These are phyloP conservation scores for Sporothrix schenckii DNA, from an alignment of 2,329 filamentous ascomycete genomes.

Conservation along the genomic window DNA sequence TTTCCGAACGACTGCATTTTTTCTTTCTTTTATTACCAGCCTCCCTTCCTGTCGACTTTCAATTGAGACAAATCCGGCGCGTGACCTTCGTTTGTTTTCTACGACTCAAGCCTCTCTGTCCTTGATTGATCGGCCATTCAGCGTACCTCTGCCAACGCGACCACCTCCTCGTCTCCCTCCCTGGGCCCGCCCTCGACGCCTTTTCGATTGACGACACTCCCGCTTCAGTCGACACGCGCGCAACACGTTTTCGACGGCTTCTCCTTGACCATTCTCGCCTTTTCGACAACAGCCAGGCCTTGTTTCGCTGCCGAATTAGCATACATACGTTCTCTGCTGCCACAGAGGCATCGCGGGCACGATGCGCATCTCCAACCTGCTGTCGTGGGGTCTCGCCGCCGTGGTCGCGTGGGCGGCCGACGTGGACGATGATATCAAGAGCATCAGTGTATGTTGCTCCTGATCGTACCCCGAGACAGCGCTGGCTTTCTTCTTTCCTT, in stretches of 20 bases:
- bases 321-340: background rate
- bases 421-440: conserved; percentile 53
- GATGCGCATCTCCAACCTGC: conserved; percentile 55
- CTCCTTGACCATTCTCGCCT: background rate
- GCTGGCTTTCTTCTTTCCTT: background rate
- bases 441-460: conserved; percentile 44
- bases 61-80: conserved; percentile 2
- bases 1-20: background rate
- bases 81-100: background rate
- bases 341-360: conserved; percentile 24
- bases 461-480: background rate
- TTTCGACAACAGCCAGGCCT: background rate
- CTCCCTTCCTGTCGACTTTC: conserved; percentile 1
- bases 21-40: background rate
- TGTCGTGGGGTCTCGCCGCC: conserved; percentile 54
- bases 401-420: conserved; percentile 54
- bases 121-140: background rate
- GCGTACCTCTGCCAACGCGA: background rate
- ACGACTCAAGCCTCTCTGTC: too few species aligned
- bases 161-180: background rate
- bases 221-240: background rate
- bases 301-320: background rate
- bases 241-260: background rate
- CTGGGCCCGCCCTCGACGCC: background rate
- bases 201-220: background rate